Percentiles rank a stretch among this genome's conserved stretches.
phyloP scores from a whole-genome alignment of 2,329 filamentous ascomycete species.

The Xylaria sp. region DNA sequence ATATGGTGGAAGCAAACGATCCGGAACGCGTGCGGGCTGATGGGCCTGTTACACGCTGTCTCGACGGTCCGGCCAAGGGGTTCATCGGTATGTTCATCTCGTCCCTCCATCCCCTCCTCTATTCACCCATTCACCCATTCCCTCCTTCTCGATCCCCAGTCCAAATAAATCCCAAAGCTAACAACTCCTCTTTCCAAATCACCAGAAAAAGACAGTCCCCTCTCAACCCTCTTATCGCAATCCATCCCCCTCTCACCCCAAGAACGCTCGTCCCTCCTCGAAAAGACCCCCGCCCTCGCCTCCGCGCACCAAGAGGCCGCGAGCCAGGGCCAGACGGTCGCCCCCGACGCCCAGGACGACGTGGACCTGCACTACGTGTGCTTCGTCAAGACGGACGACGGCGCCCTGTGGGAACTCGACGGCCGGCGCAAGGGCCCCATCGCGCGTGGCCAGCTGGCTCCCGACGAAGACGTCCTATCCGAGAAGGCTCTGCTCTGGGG shows the following conservation, averaged over 20 bases:
- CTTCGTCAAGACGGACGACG: constrained; percentile 78
- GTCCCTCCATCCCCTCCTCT: constrained; percentile 16
- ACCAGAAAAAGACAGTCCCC: constrained; percentile 56
- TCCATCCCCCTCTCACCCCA: constrained; percentile 73
- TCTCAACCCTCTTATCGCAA: constrained; percentile 69
- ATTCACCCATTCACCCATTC: no score
- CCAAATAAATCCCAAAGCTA: not conserved
- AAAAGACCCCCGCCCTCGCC: constrained; percentile 77
- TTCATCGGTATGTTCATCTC: constrained; percentile 58
- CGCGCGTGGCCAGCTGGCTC: constrained; percentile 58
- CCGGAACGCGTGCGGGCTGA: constrained; percentile 88
- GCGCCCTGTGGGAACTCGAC: constrained; percentile 66
- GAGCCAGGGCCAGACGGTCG: constrained; percentile 74
- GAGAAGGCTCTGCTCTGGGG: constrained; percentile 76
- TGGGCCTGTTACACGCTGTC: constrained; percentile 83
- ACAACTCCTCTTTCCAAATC: not conserved
- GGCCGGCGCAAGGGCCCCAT: constrained; percentile 64
- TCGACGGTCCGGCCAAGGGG: constrained; percentile 70
- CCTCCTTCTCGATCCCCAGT: no score
- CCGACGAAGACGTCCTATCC: constrained; percentile 74
- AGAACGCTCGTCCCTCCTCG: constrained; percentile 75
- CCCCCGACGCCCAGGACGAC: constrained; percentile 77
- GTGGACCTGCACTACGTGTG: constrained; percentile 97
- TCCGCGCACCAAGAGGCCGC: constrained; percentile 80
- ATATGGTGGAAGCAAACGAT: constrained; percentile 97